phyloP scores from a whole-genome alignment of 768 basidiomycete genomes.

The Serendipita sp. region DNA sequence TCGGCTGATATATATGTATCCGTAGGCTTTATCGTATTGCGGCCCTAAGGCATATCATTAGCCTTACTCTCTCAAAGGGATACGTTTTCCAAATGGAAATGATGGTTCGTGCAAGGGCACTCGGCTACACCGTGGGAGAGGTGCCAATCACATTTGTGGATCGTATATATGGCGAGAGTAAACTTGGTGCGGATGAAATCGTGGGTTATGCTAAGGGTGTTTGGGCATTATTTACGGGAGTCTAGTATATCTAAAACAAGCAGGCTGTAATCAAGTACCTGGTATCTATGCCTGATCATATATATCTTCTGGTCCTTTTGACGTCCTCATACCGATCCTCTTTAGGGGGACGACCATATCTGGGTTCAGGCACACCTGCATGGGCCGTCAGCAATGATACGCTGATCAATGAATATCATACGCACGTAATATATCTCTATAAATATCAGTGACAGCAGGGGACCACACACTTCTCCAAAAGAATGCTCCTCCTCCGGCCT shows the following conservation, averaged over 20 bases:
- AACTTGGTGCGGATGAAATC: slow-evolving; percentile 75
- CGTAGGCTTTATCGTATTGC: slow-evolving; percentile 56
- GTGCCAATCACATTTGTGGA: slow-evolving; percentile 92
- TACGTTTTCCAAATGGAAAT: slow-evolving; percentile 99
- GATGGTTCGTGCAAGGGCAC: slow-evolving; percentile 75
- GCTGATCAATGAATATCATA: slow-evolving; percentile 11
- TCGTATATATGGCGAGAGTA: slow-evolving; percentile 85
- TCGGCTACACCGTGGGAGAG: slow-evolving; percentile 78
- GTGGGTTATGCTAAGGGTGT: slow-evolving; percentile 79
- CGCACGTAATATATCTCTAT: slow-evolving; percentile 51
- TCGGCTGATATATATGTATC: background rate
- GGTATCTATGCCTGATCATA: background rate
- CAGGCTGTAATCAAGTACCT: background rate
- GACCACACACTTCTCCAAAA: slow-evolving; percentile 79
- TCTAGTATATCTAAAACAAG: slow-evolving; percentile 23
- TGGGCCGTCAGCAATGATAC: background rate
- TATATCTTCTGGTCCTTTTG: slow-evolving; percentile 34
- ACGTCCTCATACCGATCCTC: slow-evolving; percentile 38
- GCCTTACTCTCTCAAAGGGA: slow-evolving; percentile 68
- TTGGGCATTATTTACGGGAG: slow-evolving; percentile 56
- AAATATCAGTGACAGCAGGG: slow-evolving; percentile 45
- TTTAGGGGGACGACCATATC: slow-evolving; percentile 37
- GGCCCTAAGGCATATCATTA: slow-evolving; percentile 70
- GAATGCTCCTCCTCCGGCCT: slow-evolving; percentile 49
- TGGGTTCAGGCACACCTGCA: slow-evolving; percentile 34